These are phyloP conservation scores for Aspergillus viridinutans DNA, from an alignment of 2,329 filamentous ascomycete genomes.

Conservation along the genomic window DNA sequence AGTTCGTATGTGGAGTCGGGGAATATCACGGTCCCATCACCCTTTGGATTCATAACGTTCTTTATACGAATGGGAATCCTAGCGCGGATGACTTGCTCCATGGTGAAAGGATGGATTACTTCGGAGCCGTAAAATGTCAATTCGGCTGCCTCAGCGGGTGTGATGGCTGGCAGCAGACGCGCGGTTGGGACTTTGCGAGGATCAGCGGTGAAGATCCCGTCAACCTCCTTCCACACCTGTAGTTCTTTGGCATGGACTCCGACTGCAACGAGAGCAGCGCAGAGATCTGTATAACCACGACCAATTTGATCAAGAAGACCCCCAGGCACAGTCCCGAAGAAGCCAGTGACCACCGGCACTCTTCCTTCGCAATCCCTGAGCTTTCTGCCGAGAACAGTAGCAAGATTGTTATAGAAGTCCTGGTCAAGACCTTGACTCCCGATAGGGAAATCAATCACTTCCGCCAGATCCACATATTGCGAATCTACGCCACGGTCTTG, in stretches of 20 bases:
- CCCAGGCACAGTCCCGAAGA: conserved; percentile 89
- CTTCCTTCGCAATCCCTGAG: conserved; percentile 61
- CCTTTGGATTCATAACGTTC: conserved; percentile 64
- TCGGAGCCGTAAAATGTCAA: conserved; percentile 92
- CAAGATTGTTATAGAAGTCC: conserved; percentile 65
- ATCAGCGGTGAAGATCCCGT: conserved; percentile 86
- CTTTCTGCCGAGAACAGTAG: conserved; percentile 58
- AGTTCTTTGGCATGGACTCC: conserved; percentile 82
- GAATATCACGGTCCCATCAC: conserved; percentile 62
- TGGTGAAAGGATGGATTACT: conserved; percentile 97
- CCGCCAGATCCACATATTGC: conserved; percentile 84
- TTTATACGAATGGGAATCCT: conserved; percentile 66
- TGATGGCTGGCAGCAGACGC: conserved; percentile 81
- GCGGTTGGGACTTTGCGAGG: conserved; percentile 89
- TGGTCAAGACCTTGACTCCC: conserved; percentile 57
- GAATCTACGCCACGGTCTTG: conserved; percentile 77
- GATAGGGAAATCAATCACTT: conserved; percentile 65
- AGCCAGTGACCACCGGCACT: conserved; percentile 81
- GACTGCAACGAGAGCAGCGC: conserved; percentile 85
- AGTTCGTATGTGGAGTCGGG: conserved; percentile 63
- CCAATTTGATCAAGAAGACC: conserved; percentile 89
- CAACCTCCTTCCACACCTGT: conserved; percentile 98
- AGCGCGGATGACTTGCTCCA: conserved; percentile 78
- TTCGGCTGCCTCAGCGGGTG: conserved; percentile 90
- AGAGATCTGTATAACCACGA: conserved; percentile 93